These are phyloP conservation scores for Oryza meridionalis DNA, from an alignment of 176 grass and related monocot genomes.

Conservation along the genomic window DNA sequence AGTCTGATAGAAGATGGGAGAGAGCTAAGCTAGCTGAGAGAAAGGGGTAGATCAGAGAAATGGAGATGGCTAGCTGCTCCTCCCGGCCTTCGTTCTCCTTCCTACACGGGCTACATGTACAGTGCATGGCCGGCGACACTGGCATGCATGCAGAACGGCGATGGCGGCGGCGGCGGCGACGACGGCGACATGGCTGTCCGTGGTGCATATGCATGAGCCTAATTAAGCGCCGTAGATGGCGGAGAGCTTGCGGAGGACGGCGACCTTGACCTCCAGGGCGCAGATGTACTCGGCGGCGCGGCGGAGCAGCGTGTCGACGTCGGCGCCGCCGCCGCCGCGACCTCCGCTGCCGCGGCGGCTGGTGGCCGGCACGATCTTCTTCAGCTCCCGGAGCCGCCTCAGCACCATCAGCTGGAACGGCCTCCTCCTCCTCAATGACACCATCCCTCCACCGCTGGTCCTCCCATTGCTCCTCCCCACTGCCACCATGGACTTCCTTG, in stretches of 20 bases:
- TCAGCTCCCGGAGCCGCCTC: conserved; percentile 54
- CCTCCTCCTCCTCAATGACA: conserved; percentile 46
- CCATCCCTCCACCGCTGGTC: conserved; percentile 36
- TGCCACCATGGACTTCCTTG: conserved; percentile 40
- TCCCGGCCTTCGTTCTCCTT: conserved; percentile 4
- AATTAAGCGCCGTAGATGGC: conserved; percentile 47
- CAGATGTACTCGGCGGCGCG: conserved; percentile 59
- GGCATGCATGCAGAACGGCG: conserved; percentile 39
- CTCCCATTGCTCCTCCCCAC: conserved; percentile 20
- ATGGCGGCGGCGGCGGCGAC: not conserved
- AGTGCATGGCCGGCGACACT: conserved; percentile 13
- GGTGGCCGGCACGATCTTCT: conserved; percentile 53
- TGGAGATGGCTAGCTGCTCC: conserved; percentile 1
- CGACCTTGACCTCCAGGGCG: conserved; percentile 54
- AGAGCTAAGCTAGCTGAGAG: conserved; percentile 5
- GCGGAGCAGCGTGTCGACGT: conserved; percentile 45
- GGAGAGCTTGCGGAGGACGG: conserved; percentile 45
- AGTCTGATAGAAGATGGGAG: conserved; percentile 3
- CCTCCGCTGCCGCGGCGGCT: not conserved
- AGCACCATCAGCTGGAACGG: conserved; percentile 59
- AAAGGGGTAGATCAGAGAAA: conserved; percentile 13
- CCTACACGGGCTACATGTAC: conserved; percentile 43
- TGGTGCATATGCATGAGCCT: not conserved
- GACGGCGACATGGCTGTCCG: not conserved
- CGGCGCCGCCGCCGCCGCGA: not conserved